Base-by-base conservation (phyloP, 768 basidiomycete species). In the Pulveroboletus frians region DNA sequence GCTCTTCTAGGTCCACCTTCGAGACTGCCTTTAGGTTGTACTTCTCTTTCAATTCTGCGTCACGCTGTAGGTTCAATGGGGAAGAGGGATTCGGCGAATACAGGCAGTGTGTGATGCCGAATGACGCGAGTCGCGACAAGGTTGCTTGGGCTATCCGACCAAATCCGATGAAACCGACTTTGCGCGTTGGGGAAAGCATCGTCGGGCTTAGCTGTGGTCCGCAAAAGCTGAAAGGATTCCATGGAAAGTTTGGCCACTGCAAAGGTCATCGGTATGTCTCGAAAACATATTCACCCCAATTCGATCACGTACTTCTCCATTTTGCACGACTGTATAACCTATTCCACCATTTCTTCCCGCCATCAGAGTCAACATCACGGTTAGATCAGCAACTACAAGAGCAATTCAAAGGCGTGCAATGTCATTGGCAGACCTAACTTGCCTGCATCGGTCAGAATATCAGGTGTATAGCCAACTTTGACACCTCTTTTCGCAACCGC, bases 361-460 rank as follows among this genome's bases (percentile, higher is more conserved):
- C 93, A 97, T 97, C 23, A 99, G 76, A 0, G 84, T 85, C 11
- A 99, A 79, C 89, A 97, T 92, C 35, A 95, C 77, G 0, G 84
- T 80, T 9, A 90, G 66, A 65, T 99, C 96, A 15, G 96, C 94
- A 18, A 96, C 94, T 92, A 46, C 4, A 53, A 37, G n/a, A 32
- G 27, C n/a, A 32, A 26, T 39, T 43, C 2, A 45, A 34, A 27
- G 23, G 29, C 26, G 21, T 43, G 27, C 40, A 38, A 11, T 5
- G 38, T 10, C 4, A 45, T 30, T 44, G 5, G 27, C 17, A 26
- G 14, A 43, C 1, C 5, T 15, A 21, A 54, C 69, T 45, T 59
- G 83, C 92, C 92, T 55, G 95, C 92, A 60, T 92, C 91, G 5
- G 88, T 94, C 14, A 99, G 76, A 5, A 97, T 87, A 48, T 94